Conservation (phyloP, 1,139 yeast genomes). For the Yamadazyma songkhlaensis region DNA sequence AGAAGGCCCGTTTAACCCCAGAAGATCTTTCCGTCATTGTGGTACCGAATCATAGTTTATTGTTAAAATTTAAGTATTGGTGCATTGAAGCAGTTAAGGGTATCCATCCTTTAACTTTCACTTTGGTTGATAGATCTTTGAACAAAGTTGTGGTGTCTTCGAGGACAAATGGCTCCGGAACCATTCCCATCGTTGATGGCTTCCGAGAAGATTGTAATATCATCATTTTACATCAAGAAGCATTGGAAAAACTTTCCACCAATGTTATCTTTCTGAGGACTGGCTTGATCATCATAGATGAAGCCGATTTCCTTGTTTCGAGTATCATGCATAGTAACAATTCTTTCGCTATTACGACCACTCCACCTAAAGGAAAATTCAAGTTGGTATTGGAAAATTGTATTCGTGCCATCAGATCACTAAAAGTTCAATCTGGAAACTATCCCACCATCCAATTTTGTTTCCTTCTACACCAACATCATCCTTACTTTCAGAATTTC, state of each 20-base stretch:
- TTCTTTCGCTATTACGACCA: slow-evolving; percentile 4
- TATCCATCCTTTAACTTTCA: slow-evolving; percentile 12
- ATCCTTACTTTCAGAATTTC: slow-evolving; percentile 17
- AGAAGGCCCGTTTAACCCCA: slow-evolving; percentile 17
- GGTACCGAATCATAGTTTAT: slow-evolving; percentile 26
- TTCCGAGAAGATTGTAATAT: neutral
- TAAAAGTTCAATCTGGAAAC: no score
- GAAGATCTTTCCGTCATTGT: slow-evolving; percentile 16
- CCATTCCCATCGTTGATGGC: neutral
- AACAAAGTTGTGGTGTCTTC: no score
- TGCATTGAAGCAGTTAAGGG: slow-evolving; percentile 15
- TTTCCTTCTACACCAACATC: slow-evolving; percentile 14
- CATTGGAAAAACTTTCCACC: neutral
- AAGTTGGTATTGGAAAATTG: slow-evolving; percentile 8
- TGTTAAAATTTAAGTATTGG: slow-evolving; percentile 19
- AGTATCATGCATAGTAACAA: slow-evolving; percentile 1
- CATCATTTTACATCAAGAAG: neutral
- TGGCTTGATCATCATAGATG: slow-evolving; percentile 19
- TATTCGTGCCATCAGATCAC: slow-evolving; percentile 11
- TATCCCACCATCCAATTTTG: slow-evolving; percentile 30
- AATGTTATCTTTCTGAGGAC: neutral
- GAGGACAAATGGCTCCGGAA: neutral
- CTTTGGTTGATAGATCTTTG: neutral
- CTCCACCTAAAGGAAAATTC: slow-evolving; percentile 3
- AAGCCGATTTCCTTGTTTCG: slow-evolving; percentile 15